phyloP scores from a whole-genome alignment of 2,329 filamentous ascomycete species.

The Catunica adiposa region DNA sequence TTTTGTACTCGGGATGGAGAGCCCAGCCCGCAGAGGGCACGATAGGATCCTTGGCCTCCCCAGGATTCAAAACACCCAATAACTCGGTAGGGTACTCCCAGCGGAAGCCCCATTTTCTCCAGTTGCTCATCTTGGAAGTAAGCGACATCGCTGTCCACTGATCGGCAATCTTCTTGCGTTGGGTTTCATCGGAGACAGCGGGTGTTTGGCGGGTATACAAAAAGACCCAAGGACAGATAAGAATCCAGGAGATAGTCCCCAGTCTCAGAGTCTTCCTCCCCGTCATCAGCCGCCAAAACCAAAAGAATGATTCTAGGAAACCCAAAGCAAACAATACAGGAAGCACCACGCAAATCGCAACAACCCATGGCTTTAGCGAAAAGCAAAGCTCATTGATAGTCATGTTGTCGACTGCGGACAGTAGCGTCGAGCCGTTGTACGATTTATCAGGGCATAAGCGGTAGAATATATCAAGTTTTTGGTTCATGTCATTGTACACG shows the following conservation, averaged over 20 bases:
- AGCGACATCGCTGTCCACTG: background rate
- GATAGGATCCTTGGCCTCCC: background rate
- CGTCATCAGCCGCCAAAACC: conserved; percentile 21
- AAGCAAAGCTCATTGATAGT: background rate
- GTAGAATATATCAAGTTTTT: background rate
- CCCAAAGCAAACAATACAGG: conserved; percentile 20
- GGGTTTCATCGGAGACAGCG: conserved; percentile 16
- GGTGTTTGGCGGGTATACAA: conserved; percentile 20
- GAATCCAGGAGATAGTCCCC: conserved; percentile 20
- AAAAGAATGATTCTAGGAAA: conserved; percentile 20
- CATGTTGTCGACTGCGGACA: background rate
- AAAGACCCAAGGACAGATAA: conserved; percentile 16
- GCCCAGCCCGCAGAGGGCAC: background rate
- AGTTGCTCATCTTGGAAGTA: background rate
- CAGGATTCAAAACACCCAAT: background rate
- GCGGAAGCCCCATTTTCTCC: background rate
- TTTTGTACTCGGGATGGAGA: background rate
- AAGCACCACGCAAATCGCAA: conserved; percentile 18
- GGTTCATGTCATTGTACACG: background rate
- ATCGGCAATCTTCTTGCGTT: background rate
- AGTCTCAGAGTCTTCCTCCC: conserved; percentile 19
- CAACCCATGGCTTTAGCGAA: conserved; percentile 10
- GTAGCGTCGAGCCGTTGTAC: background rate
- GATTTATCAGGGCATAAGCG: background rate
- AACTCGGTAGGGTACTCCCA: conserved; percentile 22